These are phyloP conservation scores for Chaetomium fimeti DNA, from an alignment of 495 filamentous ascomycete genomes.

Conservation along the genomic window DNA sequence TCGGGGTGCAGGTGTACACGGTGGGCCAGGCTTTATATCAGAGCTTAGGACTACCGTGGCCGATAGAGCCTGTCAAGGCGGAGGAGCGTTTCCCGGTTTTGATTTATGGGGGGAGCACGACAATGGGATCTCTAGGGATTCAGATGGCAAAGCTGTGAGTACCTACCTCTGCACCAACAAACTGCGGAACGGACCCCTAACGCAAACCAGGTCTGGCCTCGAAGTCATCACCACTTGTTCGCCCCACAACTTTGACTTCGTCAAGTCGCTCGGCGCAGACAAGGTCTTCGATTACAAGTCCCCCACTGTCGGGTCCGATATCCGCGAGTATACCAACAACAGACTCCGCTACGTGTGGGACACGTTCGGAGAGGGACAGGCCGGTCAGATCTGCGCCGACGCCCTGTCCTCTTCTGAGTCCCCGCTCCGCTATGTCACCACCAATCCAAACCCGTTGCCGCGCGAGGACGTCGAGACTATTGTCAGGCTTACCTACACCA, in stretches of 20 bases:
- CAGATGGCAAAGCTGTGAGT: neutral
- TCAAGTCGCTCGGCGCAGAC: constrained; percentile 1
- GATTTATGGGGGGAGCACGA: neutral
- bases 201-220: neutral
- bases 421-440: neutral
- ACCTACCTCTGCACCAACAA: constrained; percentile 1
- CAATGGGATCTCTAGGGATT: neutral
- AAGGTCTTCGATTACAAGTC: constrained; percentile 6
- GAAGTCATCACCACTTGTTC: constrained; percentile 8
- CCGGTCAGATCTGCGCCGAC: neutral
- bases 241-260: constrained; percentile 6
- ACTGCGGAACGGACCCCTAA: neutral
- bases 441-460: neutral
- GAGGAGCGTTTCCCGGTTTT: neutral
- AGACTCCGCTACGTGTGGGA: neutral
- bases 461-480: neutral
- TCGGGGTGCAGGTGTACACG: neutral
- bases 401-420: neutral
- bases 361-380: neutral
- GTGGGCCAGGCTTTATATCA: neutral
- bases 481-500: neutral
- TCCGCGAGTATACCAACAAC: neutral
- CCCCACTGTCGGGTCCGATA: constrained; percentile 1
- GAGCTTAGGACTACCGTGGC: neutral
- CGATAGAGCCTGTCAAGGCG: neutral